Conservation (phyloP, 1,284 basidiomycete species). For the Paramarasmius palmivorus region DNA sequence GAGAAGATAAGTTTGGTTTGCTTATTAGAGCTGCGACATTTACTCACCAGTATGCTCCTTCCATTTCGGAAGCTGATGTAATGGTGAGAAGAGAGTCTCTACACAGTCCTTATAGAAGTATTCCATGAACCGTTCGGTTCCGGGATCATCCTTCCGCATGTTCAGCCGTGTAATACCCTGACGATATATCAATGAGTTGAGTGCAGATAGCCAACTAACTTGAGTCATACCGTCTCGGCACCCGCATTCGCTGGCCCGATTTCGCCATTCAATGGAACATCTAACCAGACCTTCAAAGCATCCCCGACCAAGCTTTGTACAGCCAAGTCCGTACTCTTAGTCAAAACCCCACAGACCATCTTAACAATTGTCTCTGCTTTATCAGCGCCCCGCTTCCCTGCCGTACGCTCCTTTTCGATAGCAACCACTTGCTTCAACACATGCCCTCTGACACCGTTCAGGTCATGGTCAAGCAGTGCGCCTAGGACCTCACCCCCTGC, state of each 20-base stretch:
- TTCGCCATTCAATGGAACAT: constrained; percentile 50
- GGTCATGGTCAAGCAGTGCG: constrained; percentile 89
- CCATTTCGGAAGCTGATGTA: constrained; percentile 78
- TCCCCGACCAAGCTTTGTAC: constrained; percentile 92
- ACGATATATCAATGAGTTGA: not conserved
- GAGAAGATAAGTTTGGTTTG: constrained; percentile 4
- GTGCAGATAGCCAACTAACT: constrained; percentile 3
- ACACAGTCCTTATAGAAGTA: constrained; percentile 90
- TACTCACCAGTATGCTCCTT: constrained; percentile 58
- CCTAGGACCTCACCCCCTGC: constrained; percentile 89
- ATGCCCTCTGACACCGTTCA: constrained; percentile 84
- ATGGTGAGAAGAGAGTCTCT: constrained; percentile 75
- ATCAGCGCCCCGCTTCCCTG: constrained; percentile 54
- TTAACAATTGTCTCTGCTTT: constrained; percentile 76
- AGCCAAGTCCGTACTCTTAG: constrained; percentile 79
- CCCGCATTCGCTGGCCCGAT: constrained; percentile 29
- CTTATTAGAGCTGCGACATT: not conserved
- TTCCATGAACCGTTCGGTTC: constrained; percentile 85
- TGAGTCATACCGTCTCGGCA: constrained; percentile 37
- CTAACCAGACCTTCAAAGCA: constrained; percentile 83
- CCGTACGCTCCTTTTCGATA: constrained; percentile 59
- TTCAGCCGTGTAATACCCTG: constrained; percentile 1
- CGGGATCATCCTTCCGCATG: constrained; percentile 75
- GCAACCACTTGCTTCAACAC: constrained; percentile 79
- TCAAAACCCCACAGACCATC: constrained; percentile 77